Evolutionary conservation across 2,329 filamentous ascomycete genomes (phyloP), one percentile per base, ranked within the genome.

Genomic region (Claviceps humidiphila): DNA sequence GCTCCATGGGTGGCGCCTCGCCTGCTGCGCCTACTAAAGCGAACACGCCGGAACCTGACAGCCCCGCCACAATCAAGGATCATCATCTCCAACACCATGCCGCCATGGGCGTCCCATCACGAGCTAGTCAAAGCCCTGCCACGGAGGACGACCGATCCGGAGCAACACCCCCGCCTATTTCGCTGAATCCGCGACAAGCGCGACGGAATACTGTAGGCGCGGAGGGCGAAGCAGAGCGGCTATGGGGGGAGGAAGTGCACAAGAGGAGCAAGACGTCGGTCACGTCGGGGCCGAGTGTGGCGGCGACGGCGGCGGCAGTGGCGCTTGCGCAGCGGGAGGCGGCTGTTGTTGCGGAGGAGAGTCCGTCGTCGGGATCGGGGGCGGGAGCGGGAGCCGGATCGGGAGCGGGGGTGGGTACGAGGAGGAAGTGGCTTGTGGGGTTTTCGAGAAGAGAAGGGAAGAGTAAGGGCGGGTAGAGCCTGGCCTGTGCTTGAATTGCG

Each of bases 151-250:
- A 76, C 9, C 61, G 69, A 4, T 62, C 66, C 1, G 72, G 77
- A 34, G 74, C 75, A 0, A 81, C 77, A 7, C 77, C 77, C 3
- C 77, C 77, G 4, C 77, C 77, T 1, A 81, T 81, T 49, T 63
- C 74, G 66, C 69, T 76, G 16, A 75, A 72, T 49, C 65, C 62
- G 22, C 66, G 66, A 5, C 63, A 67, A 4, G 55, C 53, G 24
- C 60, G 66, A 22, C 57, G 63, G 6, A 56, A 59, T 49, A 64
- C 65, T 4, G 48, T 57, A 1, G 63, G 63, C 17, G 53, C 54
- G 8, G 56, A 53, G 37, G 48, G 45, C 5, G 55, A 50, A 37
- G 50, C 58, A n/a, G 59, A 61, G 20, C 50, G 58, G 30, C 53
- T 58, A 4, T 26, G 47, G 11, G 56, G 52, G 47, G 53, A 56